Conservation (phyloP, 2,329 filamentous ascomycete genomes). For the Passalora sequoiae region DNA sequence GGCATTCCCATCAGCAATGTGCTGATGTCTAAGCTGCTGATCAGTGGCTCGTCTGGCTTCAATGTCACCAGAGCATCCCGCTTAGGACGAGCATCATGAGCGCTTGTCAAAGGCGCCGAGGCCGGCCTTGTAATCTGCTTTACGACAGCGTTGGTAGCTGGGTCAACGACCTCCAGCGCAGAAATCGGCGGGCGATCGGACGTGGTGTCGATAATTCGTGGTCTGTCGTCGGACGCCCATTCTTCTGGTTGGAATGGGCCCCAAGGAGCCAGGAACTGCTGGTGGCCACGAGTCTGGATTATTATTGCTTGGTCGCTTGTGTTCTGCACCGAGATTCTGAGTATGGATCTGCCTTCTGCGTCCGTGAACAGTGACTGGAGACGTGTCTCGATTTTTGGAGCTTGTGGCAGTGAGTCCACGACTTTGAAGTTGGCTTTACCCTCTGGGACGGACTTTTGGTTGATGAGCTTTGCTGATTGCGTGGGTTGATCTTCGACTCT, state of each 20-base stretch:
- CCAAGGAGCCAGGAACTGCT: conserved; percentile 15
- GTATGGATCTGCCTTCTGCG: neutral
- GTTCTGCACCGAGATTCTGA: conserved; percentile 16
- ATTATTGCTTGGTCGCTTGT: conserved; percentile 11
- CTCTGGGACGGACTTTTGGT: conserved; percentile 11
- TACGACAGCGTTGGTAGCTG: conserved; percentile 7
- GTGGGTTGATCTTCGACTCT: neutral
- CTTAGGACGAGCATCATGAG: conserved; percentile 1
- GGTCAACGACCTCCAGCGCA: conserved; percentile 12
- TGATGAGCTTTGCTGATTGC: conserved; percentile 11
- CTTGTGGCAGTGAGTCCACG: conserved; percentile 10
- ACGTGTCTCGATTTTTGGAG: conserved; percentile 14
- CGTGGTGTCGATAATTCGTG: conserved; percentile 13
- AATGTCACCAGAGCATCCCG: conserved; percentile 4
- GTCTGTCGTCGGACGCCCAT: conserved; percentile 3
- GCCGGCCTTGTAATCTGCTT: neutral
- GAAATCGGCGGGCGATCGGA: conserved; percentile 4
- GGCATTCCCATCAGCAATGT: neutral
- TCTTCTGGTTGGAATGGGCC: conserved; percentile 10
- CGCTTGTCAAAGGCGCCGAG: conserved; percentile 2
- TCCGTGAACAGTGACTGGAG: conserved; percentile 1
- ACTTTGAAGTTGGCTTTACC: conserved; percentile 14
- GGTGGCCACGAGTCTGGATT: conserved; percentile 16
- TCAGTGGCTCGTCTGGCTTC: conserved; percentile 3
- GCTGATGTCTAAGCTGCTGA: conserved; percentile 1